phyloP scores from a whole-genome alignment of 1,284 basidiomycete genomes.

The Phellinidium pouzarii region DNA sequence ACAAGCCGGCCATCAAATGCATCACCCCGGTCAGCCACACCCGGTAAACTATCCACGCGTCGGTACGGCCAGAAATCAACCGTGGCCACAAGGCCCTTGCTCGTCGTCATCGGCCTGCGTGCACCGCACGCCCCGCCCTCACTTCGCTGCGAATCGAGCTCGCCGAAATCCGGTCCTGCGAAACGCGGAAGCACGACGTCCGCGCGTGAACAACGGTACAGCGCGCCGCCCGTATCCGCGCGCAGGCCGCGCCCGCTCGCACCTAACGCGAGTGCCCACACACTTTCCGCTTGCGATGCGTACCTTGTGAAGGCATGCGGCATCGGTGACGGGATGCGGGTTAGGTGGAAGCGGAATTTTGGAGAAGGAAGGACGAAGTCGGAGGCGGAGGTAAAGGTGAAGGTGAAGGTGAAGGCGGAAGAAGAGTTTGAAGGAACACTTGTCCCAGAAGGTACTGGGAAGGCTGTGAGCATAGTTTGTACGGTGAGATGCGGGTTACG shows the following conservation, averaged over 20 bases:
- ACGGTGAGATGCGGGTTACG: slow-evolving; percentile 7
- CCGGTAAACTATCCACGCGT: slow-evolving; percentile 1
- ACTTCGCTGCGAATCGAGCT: background rate
- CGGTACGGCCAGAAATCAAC: slow-evolving; percentile 14
- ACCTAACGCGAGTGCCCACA: slow-evolving; percentile 6
- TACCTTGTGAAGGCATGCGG: background rate
- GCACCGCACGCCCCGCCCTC: no score
- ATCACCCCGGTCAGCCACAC: background rate
- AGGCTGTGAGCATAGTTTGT: slow-evolving; percentile 9
- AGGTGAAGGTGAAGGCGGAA: no score
- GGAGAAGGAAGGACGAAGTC: background rate
- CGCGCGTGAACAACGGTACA: slow-evolving; percentile 11
- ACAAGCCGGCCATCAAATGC: background rate
- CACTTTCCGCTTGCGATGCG: background rate
- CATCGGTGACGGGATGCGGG: slow-evolving; percentile 9
- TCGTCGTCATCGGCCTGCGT: no score
- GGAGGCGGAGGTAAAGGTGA: background rate
- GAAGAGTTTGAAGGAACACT: no score
- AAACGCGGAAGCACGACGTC: slow-evolving; percentile 11
- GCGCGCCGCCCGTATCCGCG: slow-evolving; percentile 4
- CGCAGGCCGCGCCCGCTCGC: slow-evolving; percentile 13
- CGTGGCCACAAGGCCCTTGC: slow-evolving; percentile 1
- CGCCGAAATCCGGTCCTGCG: background rate
- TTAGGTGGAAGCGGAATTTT: slow-evolving; percentile 6
- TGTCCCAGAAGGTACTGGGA: no score